A percentile compares a stretch with the other conserved stretches of the same genome.
phyloP scores from a whole-genome alignment of 345 rosid species.

The Bruguiera sexangula region DNA sequence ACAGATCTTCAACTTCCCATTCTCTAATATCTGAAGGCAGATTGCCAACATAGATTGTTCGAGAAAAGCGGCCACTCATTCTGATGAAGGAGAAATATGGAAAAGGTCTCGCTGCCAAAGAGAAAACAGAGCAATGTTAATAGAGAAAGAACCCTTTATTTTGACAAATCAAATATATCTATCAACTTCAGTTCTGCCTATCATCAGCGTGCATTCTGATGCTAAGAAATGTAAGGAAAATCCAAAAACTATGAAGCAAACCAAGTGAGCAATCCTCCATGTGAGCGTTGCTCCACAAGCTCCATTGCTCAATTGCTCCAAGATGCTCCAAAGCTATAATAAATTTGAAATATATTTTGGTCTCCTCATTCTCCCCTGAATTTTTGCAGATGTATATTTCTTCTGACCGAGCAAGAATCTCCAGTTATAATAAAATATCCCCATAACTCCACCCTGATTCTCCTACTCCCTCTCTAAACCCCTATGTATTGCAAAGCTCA shows the following conservation, averaged over 20 bases:
- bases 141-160: conserved; percentile 7
- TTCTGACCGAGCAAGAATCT: conserved; percentile 71
- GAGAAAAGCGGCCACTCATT: conserved; percentile 97
- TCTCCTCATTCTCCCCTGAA: conserved; percentile 62
- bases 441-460: conserved; percentile 72
- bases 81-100: conserved; percentile 11
- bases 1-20: conserved; percentile 83
- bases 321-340: conserved; percentile 26
- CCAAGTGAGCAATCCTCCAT: conserved; percentile 89
- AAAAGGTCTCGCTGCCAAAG: conserved; percentile 29
- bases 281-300: conserved; percentile 94
- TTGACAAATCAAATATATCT: conserved; percentile 20
- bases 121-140: conserved; percentile 21
- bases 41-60: conserved; percentile 97
- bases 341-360: conserved; percentile 49
- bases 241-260: conserved; percentile 62
- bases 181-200: conserved; percentile 26
- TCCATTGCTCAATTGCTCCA: conserved; percentile 79
- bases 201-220: conserved; percentile 34
- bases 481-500: conserved; percentile 94
- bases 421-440: conserved; percentile 51
- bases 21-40: conserved; percentile 87
- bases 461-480: conserved; percentile 89
- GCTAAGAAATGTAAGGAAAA: conserved; percentile 33
- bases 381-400: conserved; percentile 52